Base-by-base conservation (phyloP, 352 stramenopile species). In the Phytophthora tentaculata region DNA sequence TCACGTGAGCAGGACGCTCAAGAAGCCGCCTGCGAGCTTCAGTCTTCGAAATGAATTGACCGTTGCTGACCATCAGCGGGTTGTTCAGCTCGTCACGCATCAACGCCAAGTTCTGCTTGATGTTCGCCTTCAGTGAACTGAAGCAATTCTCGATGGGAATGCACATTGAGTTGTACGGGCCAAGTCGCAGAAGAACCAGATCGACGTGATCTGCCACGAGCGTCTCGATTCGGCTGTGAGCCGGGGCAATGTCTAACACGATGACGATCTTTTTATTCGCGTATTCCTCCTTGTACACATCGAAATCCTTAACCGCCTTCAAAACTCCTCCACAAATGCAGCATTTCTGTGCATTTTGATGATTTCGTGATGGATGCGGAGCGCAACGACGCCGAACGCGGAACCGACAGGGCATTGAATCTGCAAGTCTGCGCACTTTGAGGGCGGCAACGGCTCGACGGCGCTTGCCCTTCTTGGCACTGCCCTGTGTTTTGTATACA, bases 71-170 rank as follows among this genome's bases (percentile, higher is more conserved):
- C 5, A 43, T 4, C 10, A 43, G 14, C 26, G 35, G 35, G 35
- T 14, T 10, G 10, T 43, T 43, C 26, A 64, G 45, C 35, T 64
- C 20, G 7, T 43, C 13, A 3, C 19, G 45, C 7, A 1, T 43
- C 3, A 67, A 6, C 1, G 20, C 60, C 5, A 56, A 20, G 23
- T 67, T 24, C 3, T n/a, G 6, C 41, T 67, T 61, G 28, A 61
- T 61, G 14, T 14, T 12, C 6, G 41, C 16, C 19, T 60, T 67
- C 2, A 60, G 8, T 1, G 57, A 41, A 23, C 50, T 56, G n/a
- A 67, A 67, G 10, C 35, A 56, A 5, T 47, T 43, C 48, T 72
- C 64, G 32, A 72, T 72, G 2, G 64, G 51, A 22, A 68, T 65
- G 39, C 58, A 64, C 47, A 66, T 73, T 0, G 59, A 39, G 5